These are phyloP conservation scores for Millerozyma acaciae DNA, from an alignment of 805 yeast genomes.

Conservation along the genomic window DNA sequence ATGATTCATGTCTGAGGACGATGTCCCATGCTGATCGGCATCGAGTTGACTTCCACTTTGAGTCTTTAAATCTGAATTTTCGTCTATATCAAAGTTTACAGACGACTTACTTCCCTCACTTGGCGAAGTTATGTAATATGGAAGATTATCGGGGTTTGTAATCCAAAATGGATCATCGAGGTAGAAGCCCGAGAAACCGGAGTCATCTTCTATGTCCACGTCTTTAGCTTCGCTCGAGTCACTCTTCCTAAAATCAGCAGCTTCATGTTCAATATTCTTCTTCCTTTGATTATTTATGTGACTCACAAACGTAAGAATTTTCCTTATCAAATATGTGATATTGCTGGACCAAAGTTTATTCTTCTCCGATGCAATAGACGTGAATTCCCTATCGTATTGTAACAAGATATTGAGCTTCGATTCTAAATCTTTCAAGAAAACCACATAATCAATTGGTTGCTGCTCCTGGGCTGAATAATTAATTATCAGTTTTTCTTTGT, in stretches of 20 bases:
- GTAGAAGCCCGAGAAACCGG: conserved; percentile 28
- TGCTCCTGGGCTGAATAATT: conserved; percentile 6
- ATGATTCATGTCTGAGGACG: no score
- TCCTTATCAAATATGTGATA: conserved; percentile 27
- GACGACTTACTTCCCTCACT: conserved; percentile 23
- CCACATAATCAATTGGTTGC: conserved; percentile 7
- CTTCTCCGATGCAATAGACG: conserved; percentile 13
- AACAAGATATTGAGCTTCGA: conserved; percentile 19
- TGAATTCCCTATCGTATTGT: conserved; percentile 20
- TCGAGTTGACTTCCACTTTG: no score
- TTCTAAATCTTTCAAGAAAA: conserved; percentile 22
- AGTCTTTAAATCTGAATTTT: no score
- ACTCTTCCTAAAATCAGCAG: conserved; percentile 4
- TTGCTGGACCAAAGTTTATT: conserved; percentile 34
- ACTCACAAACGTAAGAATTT: conserved; percentile 25
- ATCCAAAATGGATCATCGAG: conserved; percentile 51
- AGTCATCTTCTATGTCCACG: conserved; percentile 1
- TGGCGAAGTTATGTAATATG: conserved; percentile 29
- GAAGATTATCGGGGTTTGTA: conserved; percentile 46
- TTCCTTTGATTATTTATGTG: conserved; percentile 19
- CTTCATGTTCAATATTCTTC: conserved; percentile 2
- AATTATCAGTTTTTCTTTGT: conserved; percentile 26
- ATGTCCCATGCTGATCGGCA: no score
- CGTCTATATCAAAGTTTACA: no score
- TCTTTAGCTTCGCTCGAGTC: conserved; percentile 2